Base-by-base conservation (phyloP, 306 rosid species). In the Cicer judaicum region DNA sequence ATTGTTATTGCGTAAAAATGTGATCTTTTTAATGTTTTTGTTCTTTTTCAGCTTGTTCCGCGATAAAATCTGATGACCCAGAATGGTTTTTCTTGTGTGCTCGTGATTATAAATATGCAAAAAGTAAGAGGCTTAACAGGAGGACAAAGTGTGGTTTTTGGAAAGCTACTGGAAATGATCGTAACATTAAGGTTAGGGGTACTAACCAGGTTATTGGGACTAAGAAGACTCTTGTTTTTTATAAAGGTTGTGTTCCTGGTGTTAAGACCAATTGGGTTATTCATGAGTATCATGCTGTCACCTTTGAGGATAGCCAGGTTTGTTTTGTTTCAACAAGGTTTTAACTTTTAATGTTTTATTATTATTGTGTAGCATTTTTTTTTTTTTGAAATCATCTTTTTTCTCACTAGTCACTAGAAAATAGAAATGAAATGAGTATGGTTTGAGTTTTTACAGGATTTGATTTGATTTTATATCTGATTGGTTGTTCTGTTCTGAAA, bases 1-100 rank as follows among this genome's bases (percentile, higher is more conserved):
- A 62, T 61, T 34, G 6, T 13, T 43, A 10, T 61, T 10, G 6
- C 10, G 7, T 40, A 29, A 44, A 16, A 74, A 64, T 19, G 2
- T 8, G 4, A 5, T 2, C 41, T 43, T 40, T 60, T 60, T 60
- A 6, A 59, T 12, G 16, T 59, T 59, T 5, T 29, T 59, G 42
- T 5, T 59, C 42, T 11, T 29, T 29, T 59, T 59, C 65, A 90
- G 97, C 0, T 0, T 2, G 2, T 0, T 93, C 93, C 0, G 8
- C 0, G 62, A 21, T 87, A 6, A 6, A 64, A 14, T 83, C 92
- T 0, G 82, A 77, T 53, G 89, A 88, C 18, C 71, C 29, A 1
- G 80, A 85, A 43, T 91, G 93, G 97, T 93, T 66, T 78, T 93
- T 89, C 85, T 83, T 91, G 60, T 70, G 76, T 76, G 77, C 63